Evolutionary conservation across 139 green algal species (phyloP).

Genomic region (Chlorella sorokiniana): DNA sequence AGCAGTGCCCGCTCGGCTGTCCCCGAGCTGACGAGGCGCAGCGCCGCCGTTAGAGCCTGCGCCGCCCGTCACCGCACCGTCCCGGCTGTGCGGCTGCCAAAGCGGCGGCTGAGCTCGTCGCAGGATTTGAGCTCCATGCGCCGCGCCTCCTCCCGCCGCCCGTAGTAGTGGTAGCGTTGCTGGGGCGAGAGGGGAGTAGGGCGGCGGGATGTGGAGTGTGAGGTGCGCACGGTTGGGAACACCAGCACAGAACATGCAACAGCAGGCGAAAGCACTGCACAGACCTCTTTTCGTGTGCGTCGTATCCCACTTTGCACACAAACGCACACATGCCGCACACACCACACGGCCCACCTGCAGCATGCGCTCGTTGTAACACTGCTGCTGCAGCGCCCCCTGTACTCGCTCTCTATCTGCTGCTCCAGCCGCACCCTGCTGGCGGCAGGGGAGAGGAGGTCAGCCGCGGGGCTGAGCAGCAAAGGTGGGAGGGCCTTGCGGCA

Average conservation of each 20-base stretch:
- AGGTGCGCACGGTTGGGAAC: background rate
- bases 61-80: background rate
- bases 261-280: background rate
- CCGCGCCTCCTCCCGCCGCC: slow-evolving; percentile 26
- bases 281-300: no score
- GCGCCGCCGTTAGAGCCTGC: no score
- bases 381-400: slow-evolving; percentile 38
- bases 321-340: background rate
- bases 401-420: slow-evolving; percentile 40
- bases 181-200: background rate
- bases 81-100: slow-evolving; percentile 1
- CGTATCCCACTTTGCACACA: no score
- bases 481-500: background rate
- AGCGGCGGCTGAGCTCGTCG: slow-evolving; percentile 26
- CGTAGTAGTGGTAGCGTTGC: slow-evolving; percentile 46
- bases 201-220: background rate
- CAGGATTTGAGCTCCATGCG: slow-evolving; percentile 38
- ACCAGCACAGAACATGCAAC: background rate
- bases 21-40: no score
- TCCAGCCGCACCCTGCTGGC: slow-evolving; percentile 33
- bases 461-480: background rate
- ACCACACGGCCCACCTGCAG: background rate
- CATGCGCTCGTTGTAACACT: slow-evolving; percentile 51
- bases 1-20: no score
- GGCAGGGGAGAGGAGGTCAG: background rate